Percentiles rank a stretch among this genome's conserved stretches.
Conservation (phyloP, 495 filamentous ascomycete species). For the Hyaloscypha hepaticicola region DNA sequence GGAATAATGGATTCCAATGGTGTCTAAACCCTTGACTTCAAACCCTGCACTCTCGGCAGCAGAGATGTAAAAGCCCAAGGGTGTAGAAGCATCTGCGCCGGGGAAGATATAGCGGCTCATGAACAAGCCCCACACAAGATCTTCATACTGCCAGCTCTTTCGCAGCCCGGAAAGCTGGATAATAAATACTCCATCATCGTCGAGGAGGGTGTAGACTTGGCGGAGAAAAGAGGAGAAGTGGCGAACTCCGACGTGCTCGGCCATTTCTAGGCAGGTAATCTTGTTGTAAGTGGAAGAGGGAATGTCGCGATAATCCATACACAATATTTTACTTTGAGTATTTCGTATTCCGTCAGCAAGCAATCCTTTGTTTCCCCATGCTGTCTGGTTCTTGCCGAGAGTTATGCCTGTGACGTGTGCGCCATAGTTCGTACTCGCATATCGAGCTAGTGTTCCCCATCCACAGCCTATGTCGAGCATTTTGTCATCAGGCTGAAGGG, state of each 20-base stretch:
- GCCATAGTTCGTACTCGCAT: constrained; percentile 72
- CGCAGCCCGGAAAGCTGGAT: constrained; percentile 77
- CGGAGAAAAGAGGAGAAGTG: constrained; percentile 64
- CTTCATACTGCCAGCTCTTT: constrained; percentile 82
- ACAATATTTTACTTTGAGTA: constrained; percentile 68
- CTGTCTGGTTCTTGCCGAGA: constrained; percentile 77
- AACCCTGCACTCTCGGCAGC: constrained; percentile 72
- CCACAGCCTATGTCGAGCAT: constrained; percentile 83
- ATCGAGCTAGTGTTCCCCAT: constrained; percentile 80
- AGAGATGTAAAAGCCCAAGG: constrained; percentile 67
- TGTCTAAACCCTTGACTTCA: constrained; percentile 61
- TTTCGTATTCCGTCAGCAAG: constrained; percentile 64
- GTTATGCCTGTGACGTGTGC: constrained; percentile 76
- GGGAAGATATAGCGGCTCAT: constrained; percentile 92
- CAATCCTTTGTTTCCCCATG: constrained; percentile 73
- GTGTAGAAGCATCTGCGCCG: constrained; percentile 79
- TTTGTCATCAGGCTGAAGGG: constrained; percentile 63
- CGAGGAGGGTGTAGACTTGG: constrained; percentile 78
- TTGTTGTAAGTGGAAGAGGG: constrained; percentile 69
- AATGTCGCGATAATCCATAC: constrained; percentile 82
- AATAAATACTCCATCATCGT: constrained; percentile 79
- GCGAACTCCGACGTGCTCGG: constrained; percentile 80
- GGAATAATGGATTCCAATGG: neutral
- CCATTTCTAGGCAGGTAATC: constrained; percentile 86
- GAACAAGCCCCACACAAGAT: constrained; percentile 79